A percentile compares a stretch with the other conserved stretches of the same genome.
phyloP scores from a whole-genome alignment of 768 basidiomycete genomes.

The Lactifluus echinatus region DNA sequence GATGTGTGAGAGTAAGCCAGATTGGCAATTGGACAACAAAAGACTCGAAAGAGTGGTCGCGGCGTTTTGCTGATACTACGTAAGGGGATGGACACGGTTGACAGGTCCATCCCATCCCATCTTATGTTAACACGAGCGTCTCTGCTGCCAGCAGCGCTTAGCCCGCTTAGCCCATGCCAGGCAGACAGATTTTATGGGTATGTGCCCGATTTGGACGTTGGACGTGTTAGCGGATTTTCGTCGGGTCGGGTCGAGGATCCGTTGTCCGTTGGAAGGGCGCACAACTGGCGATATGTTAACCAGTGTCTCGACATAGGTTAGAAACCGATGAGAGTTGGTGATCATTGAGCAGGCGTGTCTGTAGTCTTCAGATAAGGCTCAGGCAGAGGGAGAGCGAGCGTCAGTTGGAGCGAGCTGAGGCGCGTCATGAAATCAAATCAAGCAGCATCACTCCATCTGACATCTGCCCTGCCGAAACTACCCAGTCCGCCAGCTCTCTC shows the following conservation, averaged over 20 bases:
- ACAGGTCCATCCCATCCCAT: not conserved
- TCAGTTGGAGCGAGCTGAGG: not conserved
- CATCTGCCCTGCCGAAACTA: not conserved
- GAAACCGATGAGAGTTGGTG: not conserved
- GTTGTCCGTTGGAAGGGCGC: not conserved
- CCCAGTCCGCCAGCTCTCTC: not conserved
- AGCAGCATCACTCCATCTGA: not conserved
- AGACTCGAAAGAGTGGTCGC: not conserved
- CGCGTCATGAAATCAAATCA: not conserved
- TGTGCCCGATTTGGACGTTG: conserved; percentile 11
- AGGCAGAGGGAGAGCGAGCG: too few relatives aligned
- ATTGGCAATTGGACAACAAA: not conserved
- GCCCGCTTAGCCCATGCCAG: too few relatives aligned
- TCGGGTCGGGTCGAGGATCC: not conserved
- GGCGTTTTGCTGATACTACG: not conserved
- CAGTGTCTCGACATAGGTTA: not conserved
- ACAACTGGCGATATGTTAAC: not conserved
- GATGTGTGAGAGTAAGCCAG: not conserved
- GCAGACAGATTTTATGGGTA: not conserved
- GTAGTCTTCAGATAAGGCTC: not conserved
- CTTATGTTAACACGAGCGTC: not conserved
- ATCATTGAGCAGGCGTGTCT: not conserved
- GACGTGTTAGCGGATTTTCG: not conserved
- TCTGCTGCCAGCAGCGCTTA: not conserved
- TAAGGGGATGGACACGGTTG: not conserved